Base-by-base conservation (phyloP, 179 eudicot genomes). In the Spinacia oleracea region DNA sequence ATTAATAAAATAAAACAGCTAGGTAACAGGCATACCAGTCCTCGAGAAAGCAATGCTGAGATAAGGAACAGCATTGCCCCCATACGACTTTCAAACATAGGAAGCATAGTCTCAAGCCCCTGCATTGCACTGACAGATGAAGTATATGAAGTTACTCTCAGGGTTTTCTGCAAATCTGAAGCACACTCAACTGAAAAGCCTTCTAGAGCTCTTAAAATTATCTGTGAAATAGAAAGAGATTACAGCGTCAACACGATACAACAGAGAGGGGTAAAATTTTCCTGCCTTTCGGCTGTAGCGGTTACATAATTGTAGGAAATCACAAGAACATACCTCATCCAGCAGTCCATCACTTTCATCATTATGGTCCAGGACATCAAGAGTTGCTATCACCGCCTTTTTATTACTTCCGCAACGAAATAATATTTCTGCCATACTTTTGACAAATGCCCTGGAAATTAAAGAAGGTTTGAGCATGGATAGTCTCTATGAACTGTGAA, bases 21-120 rank as follows among this genome's bases (percentile, higher is more conserved):
- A 65, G 55, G 23, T 38, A 50, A 77, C 50, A 72, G 77, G 32
- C 85, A 59, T 90, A 93, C 98, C 95, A 92, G 77, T 89, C 97
- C 98, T 70, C 97, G 92, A 84, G 98, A 93, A 72, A 93, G 97
- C 79, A 93, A 86, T 62, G 98, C 92, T 74, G 98, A 93, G 75
- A 93, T 83, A 56, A 93, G 88, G 79, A 93, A 93, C 32, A 93
- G 82, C 88, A 93, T 79, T 84, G 98, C 98, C 83, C 98, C 98
- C 93, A 93, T 86, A 53, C 98, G 95, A 81, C 98, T 92, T 76
- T 86, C 85, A 64, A 90, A 92, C 78, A 87, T 77, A 70, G 97
- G 93, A 83, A 92, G 77, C 90, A 92, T 82, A 69, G 77, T 88
- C 82, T 90, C 90, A 51, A 93, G 89, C 86, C 85, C 88, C 77